Conservation (phyloP, 1,284 basidiomycete genomes). For the Cryptococcus depauperatus region DNA sequence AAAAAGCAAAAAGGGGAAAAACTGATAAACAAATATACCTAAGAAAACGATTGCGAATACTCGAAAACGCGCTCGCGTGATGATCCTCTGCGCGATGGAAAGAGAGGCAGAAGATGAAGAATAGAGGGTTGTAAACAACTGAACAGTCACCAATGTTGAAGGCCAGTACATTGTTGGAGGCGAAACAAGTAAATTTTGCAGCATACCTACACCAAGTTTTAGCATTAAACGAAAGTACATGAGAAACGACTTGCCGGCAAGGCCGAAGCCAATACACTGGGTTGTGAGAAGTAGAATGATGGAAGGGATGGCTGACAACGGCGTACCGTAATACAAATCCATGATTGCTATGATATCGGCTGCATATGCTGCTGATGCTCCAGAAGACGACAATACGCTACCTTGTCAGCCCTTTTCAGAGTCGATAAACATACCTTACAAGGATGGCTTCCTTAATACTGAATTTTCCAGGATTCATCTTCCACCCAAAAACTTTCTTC, state of each 20-base stretch:
- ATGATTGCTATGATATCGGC: conserved; percentile 48
- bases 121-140: conserved; percentile 51
- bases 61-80: conserved; percentile 43
- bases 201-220: conserved; percentile 28
- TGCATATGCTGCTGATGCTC: conserved; percentile 45
- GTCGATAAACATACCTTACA: conserved; percentile 25
- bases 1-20: conserved; percentile 48
- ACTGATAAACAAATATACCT: conserved; percentile 46
- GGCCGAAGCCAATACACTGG: conserved; percentile 51
- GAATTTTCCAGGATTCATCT: conserved; percentile 49
- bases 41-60: conserved; percentile 47
- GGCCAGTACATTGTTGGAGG: conserved; percentile 47
- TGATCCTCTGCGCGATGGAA: conserved; percentile 16
- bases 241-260: conserved; percentile 45
- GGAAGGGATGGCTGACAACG: conserved; percentile 38
- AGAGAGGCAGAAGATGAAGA: conserved; percentile 24
- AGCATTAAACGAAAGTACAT: no score
- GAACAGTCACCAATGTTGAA: conserved; percentile 46
- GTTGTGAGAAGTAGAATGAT: conserved; percentile 53
- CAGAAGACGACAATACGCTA: conserved; percentile 48
- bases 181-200: conserved; percentile 43
- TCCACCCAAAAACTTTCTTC: conserved; percentile 30
- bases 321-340: conserved; percentile 45
- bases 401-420: background rate
- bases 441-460: conserved; percentile 46